A percentile compares a stretch with the other conserved stretches of the same genome.
These are phyloP conservation scores for Extremus antarcticus DNA, from an alignment of 495 filamentous ascomycete genomes.

Conservation along the genomic window DNA sequence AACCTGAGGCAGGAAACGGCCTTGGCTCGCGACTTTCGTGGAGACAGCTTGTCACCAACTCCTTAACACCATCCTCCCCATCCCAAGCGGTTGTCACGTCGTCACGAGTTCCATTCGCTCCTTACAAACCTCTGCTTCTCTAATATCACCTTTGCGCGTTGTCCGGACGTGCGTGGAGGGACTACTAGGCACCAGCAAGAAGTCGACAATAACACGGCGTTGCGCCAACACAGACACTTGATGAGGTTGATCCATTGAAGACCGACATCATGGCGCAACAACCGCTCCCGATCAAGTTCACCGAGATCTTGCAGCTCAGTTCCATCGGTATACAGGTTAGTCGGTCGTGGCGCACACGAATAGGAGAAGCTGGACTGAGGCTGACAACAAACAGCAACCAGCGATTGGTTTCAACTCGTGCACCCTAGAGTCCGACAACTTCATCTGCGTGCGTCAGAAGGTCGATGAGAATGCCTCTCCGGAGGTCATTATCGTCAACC, in stretches of 20 bases:
- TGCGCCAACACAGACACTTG: slow-evolving; percentile 1
- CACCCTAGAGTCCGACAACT: slow-evolving; percentile 94
- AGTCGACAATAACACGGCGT: not conserved
- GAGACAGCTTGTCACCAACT: too few relatives aligned
- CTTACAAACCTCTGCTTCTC: not conserved
- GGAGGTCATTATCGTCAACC: slow-evolving; percentile 92
- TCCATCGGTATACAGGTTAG: slow-evolving; percentile 72
- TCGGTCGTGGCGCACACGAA: slow-evolving; percentile 19
- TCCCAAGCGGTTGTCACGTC: not conserved
- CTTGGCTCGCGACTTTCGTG: too few relatives aligned
- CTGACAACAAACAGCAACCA: slow-evolving; percentile 40
- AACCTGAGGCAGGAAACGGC: too few relatives aligned
- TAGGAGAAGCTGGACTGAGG: slow-evolving; percentile 1
- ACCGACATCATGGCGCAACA: slow-evolving; percentile 44
- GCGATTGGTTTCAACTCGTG: slow-evolving; percentile 96
- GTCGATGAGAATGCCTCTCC: slow-evolving; percentile 66
- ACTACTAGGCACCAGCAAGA: not conserved
- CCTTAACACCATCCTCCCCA: not conserved
- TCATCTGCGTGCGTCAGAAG: slow-evolving; percentile 90
- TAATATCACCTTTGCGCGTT: not conserved
- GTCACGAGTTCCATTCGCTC: slow-evolving; percentile 3
- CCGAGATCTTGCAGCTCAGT: slow-evolving; percentile 76
- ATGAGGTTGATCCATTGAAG: slow-evolving; percentile 12
- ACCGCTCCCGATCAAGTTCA: slow-evolving; percentile 80
- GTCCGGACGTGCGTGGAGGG: not conserved